Evolutionary conservation across 768 basidiomycete species (phyloP).

Genomic region (Stropharia rugosoannulata): DNA sequence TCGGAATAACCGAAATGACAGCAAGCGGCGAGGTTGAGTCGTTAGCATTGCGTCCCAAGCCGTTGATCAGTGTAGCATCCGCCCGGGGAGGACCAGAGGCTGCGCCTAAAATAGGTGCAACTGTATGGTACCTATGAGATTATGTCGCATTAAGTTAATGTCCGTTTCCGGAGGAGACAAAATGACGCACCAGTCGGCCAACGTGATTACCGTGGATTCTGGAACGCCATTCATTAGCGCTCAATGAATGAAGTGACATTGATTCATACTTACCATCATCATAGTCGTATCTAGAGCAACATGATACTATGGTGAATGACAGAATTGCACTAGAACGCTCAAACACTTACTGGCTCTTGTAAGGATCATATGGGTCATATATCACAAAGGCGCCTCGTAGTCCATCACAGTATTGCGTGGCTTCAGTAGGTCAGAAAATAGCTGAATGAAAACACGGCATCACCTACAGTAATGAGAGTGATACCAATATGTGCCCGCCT

Average conservation of each 20-base stretch:
- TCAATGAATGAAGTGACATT: slow-evolving; percentile 25
- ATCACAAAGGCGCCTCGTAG: slow-evolving; percentile 47
- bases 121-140: slow-evolving; percentile 27
- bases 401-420: slow-evolving; percentile 55
- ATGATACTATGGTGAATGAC: background rate
- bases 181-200: slow-evolving; percentile 8
- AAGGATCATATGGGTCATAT: slow-evolving; percentile 40
- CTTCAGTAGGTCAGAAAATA: slow-evolving; percentile 13
- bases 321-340: slow-evolving; percentile 30
- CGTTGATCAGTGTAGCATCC: slow-evolving; percentile 45
- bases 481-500: slow-evolving; percentile 45
- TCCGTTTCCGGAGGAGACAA: background rate
- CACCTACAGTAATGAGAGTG: slow-evolving; percentile 25
- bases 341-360: slow-evolving; percentile 42
- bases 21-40: slow-evolving; percentile 34
- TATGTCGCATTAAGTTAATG: background rate
- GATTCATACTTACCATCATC: slow-evolving; percentile 33
- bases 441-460: slow-evolving; percentile 1
- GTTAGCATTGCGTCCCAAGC: slow-evolving; percentile 41
- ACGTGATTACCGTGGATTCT: slow-evolving; percentile 12
- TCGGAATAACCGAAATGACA: slow-evolving; percentile 34
- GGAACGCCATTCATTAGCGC: slow-evolving; percentile 4
- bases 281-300: slow-evolving; percentile 29
- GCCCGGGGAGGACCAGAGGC: slow-evolving; percentile 20
- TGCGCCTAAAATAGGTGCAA: slow-evolving; percentile 23